phyloP scores from a whole-genome alignment of 352 stramenopile genomes.

The Phytophthora cajani region DNA sequence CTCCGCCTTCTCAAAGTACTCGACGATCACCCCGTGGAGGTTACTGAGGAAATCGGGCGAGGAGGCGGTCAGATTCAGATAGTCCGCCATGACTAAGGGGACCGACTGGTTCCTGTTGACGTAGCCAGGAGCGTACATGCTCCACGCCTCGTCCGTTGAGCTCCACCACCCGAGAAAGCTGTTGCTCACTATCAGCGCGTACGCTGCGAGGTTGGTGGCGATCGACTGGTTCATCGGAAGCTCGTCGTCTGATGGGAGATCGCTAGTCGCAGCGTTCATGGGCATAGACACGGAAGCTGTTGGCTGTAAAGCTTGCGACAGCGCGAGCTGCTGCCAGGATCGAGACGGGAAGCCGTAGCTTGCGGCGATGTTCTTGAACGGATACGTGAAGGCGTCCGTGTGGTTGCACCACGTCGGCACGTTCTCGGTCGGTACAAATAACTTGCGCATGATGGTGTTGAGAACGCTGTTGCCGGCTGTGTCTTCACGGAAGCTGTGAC shows the following conservation, averaged over 20 bases:
- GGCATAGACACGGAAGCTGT: slow-evolving; percentile 1
- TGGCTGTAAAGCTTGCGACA: background rate
- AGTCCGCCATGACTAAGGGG: slow-evolving; percentile 2
- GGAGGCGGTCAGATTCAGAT: background rate
- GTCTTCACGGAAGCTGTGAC: slow-evolving; percentile 1
- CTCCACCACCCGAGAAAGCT: slow-evolving; percentile 10
- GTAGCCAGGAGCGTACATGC: background rate
- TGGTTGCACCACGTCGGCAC: slow-evolving; percentile 7
- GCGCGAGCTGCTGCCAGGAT: slow-evolving; percentile 2
- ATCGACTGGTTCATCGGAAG: background rate
- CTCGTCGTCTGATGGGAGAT: background rate
- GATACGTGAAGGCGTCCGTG: background rate
- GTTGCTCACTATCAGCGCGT: slow-evolving; percentile 3
- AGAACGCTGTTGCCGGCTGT: background rate
- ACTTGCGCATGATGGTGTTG: slow-evolving; percentile 4
- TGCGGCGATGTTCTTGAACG: slow-evolving; percentile 6
- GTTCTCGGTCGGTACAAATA: slow-evolving; percentile 1
- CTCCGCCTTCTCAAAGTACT: slow-evolving; percentile 7
- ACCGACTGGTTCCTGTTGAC: background rate
- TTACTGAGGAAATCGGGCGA: background rate
- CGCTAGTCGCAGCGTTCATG: background rate
- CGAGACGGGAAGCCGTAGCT: slow-evolving; percentile 6
- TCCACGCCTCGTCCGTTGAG: background rate
- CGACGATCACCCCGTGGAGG: background rate
- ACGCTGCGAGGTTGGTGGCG: slow-evolving; percentile 1